phyloP scores from a whole-genome alignment of 176 grass and related monocot genomes.

The Elymus sibiricus region DNA sequence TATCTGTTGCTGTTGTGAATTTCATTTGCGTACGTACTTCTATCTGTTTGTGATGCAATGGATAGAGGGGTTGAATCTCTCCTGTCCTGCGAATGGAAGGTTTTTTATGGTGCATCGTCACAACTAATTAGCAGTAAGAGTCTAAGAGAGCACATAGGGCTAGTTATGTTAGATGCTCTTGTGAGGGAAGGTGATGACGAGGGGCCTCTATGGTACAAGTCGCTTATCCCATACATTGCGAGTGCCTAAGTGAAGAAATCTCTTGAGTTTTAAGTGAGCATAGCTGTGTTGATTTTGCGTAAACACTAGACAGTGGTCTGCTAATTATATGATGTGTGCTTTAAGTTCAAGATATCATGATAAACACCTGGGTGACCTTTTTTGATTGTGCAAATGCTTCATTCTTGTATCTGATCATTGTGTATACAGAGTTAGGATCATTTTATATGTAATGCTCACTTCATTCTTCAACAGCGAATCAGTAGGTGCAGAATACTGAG shows the following conservation, averaged over 20 bases:
- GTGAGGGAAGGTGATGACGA: background rate
- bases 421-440: background rate
- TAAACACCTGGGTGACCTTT: background rate
- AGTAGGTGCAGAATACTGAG: background rate
- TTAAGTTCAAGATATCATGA: conserved; percentile 31
- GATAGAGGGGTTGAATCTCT: background rate
- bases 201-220: background rate
- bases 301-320: background rate
- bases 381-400: background rate
- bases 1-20: background rate
- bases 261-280: background rate
- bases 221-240: background rate
- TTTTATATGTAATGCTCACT: background rate
- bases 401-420: background rate
- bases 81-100: background rate
- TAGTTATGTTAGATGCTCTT: background rate
- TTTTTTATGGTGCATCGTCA: background rate
- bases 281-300: background rate
- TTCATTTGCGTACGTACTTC: background rate
- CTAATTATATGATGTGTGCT: conserved; percentile 10
- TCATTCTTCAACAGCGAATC: background rate
- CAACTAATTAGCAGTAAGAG: background rate
- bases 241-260: background rate
- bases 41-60: background rate
- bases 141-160: background rate